Base-by-base conservation (phyloP, 2,329 filamentous ascomycete genomes). In the Talaromyces sp. region DNA sequence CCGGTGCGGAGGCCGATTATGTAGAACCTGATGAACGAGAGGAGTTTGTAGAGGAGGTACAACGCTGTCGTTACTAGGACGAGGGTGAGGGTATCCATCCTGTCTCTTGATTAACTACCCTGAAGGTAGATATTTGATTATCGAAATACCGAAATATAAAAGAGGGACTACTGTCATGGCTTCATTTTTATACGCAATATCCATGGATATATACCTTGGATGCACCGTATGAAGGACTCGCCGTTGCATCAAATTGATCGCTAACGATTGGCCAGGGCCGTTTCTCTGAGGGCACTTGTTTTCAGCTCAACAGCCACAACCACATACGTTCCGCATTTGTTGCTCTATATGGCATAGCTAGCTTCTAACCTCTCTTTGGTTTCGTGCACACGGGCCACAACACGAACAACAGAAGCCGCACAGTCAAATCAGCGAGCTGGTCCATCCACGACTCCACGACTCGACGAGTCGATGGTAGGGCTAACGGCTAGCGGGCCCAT, bases 1-100 rank as follows among this genome's bases (percentile, higher is more conserved):
- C 72, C 70, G 8, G 68, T 68, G 29, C 69, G 71, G 27, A 71
- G 72, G 4, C 69, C 75, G 17, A 65, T 59, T n/a, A 68, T 54
- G 66, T 73, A 73, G 27, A 76, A 71, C 25, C 34, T 15, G 40
- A 65, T 65, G 10, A 65, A 61, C 10, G 45, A 62, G 31, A 62
- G 45, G 31, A 58, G 29, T 58, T 58, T 58, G 31, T 22, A 58
- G 19, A 58, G n/a, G 31, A 58, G 31, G 19, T 58, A 58, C 8
- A 25, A 0, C 0, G 34, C 11, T 13, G n/a, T 56, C 6, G n/a
- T 11, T 5, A 31, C 1, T 6, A 19, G 10, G 5, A 17, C 1
- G 11, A 19, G 6, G 4, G n/a, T 58, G 29, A 38, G 19, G 8
- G 22, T 22, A 25, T 58, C 17, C 31, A 22, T 58, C 7, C 8